phyloP scores from a whole-genome alignment of 2,329 filamentous ascomycete genomes.

The Rachicladosporium sp. region DNA sequence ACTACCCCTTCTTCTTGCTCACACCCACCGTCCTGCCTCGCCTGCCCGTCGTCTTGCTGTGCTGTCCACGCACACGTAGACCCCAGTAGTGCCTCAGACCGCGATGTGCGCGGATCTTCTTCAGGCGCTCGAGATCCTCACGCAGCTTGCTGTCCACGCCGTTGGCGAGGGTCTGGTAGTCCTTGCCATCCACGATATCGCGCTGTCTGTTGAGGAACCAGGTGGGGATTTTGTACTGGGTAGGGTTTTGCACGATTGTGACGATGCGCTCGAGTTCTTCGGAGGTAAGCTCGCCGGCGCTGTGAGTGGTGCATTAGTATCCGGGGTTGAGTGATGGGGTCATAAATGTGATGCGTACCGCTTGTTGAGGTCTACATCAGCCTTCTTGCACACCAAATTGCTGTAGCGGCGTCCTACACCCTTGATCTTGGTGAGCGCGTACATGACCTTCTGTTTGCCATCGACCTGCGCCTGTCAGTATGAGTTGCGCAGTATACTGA shows the following conservation, averaged over 20 bases:
- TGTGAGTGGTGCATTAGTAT: constrained; percentile 28
- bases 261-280: constrained; percentile 99
- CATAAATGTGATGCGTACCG: too few species aligned
- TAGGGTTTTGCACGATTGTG: constrained; percentile 99
- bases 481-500: too few species aligned
- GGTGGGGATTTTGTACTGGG: constrained; percentile 95
- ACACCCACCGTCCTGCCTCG: constrained; percentile 99
- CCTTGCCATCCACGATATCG: constrained; percentile 99
- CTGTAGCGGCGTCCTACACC: constrained; percentile 99
- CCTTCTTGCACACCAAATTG: constrained; percentile 99
- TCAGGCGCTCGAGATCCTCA: constrained; percentile 95
- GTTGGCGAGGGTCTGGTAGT: constrained; percentile 94
- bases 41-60: constrained; percentile 99
- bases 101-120: constrained; percentile 99
- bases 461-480: constrained; percentile 43
- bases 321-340: too few species aligned
- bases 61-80: constrained; percentile 96
- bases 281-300: constrained; percentile 95
- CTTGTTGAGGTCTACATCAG: constrained; percentile 99
- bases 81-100: constrained; percentile 99
- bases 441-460: constrained; percentile 99
- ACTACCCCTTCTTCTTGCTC: constrained; percentile 99
- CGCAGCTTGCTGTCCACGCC: constrained; percentile 98
- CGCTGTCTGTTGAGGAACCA: constrained; percentile 99
- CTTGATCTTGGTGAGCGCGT: constrained; percentile 99